Base-by-base conservation (phyloP, 352 stramenopile genomes). In the Phytophthora ohioensis region DNA sequence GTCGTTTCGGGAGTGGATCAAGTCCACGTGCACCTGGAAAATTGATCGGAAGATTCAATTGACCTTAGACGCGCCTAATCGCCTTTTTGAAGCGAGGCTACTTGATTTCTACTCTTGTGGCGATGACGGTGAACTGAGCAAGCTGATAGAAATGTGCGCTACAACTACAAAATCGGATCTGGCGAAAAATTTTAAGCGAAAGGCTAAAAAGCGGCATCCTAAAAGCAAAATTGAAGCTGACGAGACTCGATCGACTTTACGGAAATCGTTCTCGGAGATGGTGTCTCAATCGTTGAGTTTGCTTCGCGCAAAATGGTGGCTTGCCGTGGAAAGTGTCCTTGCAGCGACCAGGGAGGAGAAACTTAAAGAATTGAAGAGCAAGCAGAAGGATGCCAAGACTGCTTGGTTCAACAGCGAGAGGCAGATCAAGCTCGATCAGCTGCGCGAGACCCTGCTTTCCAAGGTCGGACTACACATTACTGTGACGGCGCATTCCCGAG, bases 241-340 rank as follows among this genome's bases (percentile, higher is more conserved):
- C 31, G 27, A 31, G 4, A 5, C n/a, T 8, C 47, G 30, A 55
- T 6, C 10, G 1, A 39, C 17, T 35, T 41, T 3, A 1, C 68
- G 59, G 70, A 31, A 65, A 43, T 9, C 17, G 1, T 76, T 79
- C 17, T 48, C 32, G 11, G 35, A 45, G 5, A 51, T 31, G 54
- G 57, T 76, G 31, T 53, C 56, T 9, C 53, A 62, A 34, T 21
- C 69, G 2, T 52, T 83, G 55, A 32, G 5, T 13, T 6, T 27
- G 0, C 39, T 85, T 55, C 69, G 57, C 15, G 39, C 42, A 5
- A 75, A 78, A 35, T 85, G 78, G 75, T 71, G 66, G 56, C 53
- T 70, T 57, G 67, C 63, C 6, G 46, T 84, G 30, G 57, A 81
- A 49, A 72, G 55, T 38, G 41, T 43, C 2, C 34, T 81, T 53